phyloP scores from a whole-genome alignment of 257 asterid species.

The Solanum sejunctum region DNA sequence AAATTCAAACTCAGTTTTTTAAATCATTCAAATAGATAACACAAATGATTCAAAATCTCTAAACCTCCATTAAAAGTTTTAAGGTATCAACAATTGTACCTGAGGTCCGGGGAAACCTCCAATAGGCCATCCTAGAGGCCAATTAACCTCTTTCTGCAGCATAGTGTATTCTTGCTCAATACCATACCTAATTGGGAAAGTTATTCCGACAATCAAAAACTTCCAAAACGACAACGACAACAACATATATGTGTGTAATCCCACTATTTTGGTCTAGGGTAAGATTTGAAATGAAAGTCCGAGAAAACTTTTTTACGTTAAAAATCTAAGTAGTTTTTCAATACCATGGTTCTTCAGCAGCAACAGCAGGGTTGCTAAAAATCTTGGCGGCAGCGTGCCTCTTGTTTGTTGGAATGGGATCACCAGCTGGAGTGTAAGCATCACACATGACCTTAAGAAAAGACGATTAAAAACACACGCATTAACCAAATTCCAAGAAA shows the following conservation, averaged over 20 bases:
- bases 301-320: background rate
- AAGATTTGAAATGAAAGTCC: background rate
- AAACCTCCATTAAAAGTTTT: background rate
- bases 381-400: slow-evolving; percentile 76
- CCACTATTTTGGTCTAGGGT: background rate
- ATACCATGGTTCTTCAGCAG: slow-evolving; percentile 30
- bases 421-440: slow-evolving; percentile 86
- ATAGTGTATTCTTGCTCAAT: slow-evolving; percentile 92
- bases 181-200: slow-evolving; percentile 46
- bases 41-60: background rate
- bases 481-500: background rate
- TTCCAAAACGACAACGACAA: background rate
- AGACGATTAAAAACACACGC: background rate
- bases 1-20: background rate
- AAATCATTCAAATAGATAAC: background rate
- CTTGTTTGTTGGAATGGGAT: slow-evolving; percentile 94
- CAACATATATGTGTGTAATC: background rate
- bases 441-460: slow-evolving; percentile 77
- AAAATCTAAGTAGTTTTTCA: background rate
- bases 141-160: slow-evolving; percentile 62
- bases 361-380: slow-evolving; percentile 66
- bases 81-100: slow-evolving; percentile 21
- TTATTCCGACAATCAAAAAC: background rate
- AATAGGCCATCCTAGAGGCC: slow-evolving; percentile 97
- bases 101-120: slow-evolving; percentile 99